Conservation (phyloP, 176 grass and related monocot genomes). For the Bothriochloa decipiens region DNA sequence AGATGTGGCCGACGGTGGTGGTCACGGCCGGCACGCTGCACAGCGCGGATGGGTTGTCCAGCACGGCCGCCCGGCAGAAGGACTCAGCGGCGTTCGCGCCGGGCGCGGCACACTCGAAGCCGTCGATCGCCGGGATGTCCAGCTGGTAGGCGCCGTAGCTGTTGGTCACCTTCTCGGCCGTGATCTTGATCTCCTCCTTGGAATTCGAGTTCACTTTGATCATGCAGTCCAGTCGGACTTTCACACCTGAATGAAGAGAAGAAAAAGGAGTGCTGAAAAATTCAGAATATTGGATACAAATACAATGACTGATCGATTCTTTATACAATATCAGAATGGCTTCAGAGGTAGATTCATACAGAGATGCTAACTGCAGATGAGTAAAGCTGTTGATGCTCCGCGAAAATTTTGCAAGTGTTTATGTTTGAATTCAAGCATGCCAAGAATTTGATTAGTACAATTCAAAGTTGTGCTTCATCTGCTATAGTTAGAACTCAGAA, state of each 20-base stretch:
- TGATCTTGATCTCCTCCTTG: constrained; percentile 68
- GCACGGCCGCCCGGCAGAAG: constrained; percentile 65
- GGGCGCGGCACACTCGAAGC: constrained; percentile 60
- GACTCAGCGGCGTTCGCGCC: constrained; percentile 50
- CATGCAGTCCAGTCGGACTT: constrained; percentile 69
- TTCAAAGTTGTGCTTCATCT: not conserved
- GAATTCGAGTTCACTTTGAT: constrained; percentile 58
- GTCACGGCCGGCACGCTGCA: constrained; percentile 71
- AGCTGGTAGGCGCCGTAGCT: constrained; percentile 73
- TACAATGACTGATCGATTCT: not conserved
- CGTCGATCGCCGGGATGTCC: constrained; percentile 71
- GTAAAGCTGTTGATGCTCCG: not conserved
- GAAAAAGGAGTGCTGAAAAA: not conserved
- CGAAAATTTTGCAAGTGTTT: not conserved
- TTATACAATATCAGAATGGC: not conserved
- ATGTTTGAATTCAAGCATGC: not conserved
- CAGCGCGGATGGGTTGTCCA: constrained; percentile 60
- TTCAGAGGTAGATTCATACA: not conserved
- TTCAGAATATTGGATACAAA: not conserved
- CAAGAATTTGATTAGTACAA: not conserved
- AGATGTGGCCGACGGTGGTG: constrained; percentile 63
- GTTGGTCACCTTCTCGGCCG: constrained; percentile 69
- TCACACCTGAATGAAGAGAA: constrained; percentile 51
- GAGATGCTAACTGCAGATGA: not conserved
- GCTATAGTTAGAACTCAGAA: not conserved